These are phyloP conservation scores for Globisporangium perplexum DNA, from an alignment of 352 stramenopile species.

Conservation along the genomic window DNA sequence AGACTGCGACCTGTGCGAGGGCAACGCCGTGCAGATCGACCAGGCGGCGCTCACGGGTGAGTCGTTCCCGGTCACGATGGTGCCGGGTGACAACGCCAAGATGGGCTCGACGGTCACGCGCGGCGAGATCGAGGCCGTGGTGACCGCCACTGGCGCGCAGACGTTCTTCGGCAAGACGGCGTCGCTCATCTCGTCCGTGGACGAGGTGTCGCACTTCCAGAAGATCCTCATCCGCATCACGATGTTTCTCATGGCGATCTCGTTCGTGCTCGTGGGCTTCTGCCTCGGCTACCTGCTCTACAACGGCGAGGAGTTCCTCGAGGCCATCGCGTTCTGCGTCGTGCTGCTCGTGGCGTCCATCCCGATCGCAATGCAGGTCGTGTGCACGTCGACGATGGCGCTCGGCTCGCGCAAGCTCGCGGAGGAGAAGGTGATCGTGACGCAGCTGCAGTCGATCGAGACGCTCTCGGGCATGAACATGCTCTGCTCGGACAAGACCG, in stretches of 20 bases:
- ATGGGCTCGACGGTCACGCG: slow-evolving; percentile 81
- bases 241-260: slow-evolving; percentile 86
- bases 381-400: slow-evolving; percentile 91
- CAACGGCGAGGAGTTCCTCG: slow-evolving; percentile 67
- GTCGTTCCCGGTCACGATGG: slow-evolving; percentile 90
- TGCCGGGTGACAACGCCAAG: slow-evolving; percentile 74
- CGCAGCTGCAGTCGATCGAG: slow-evolving; percentile 89
- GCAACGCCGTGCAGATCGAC: slow-evolving; percentile 85
- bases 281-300: slow-evolving; percentile 84
- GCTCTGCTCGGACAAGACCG: slow-evolving; percentile 96
- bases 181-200: slow-evolving; percentile 60
- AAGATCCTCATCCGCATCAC: slow-evolving; percentile 92
- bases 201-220: slow-evolving; percentile 84
- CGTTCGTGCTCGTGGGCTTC: slow-evolving; percentile 82
- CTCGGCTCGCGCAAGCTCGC: slow-evolving; percentile 88
- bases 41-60: slow-evolving; percentile 93
- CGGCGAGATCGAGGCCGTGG: slow-evolving; percentile 91
- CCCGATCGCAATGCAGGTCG: slow-evolving; percentile 92
- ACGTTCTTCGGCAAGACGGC: slow-evolving; percentile 92
- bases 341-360: slow-evolving; percentile 91
- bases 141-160: slow-evolving; percentile 83
- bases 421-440: slow-evolving; percentile 92
- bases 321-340: slow-evolving; percentile 84
- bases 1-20: slow-evolving; percentile 84
- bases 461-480: slow-evolving; percentile 92